Evolutionary conservation across 2,329 filamentous ascomycete genomes (phyloP).

Genomic region (Fusarium sp.): DNA sequence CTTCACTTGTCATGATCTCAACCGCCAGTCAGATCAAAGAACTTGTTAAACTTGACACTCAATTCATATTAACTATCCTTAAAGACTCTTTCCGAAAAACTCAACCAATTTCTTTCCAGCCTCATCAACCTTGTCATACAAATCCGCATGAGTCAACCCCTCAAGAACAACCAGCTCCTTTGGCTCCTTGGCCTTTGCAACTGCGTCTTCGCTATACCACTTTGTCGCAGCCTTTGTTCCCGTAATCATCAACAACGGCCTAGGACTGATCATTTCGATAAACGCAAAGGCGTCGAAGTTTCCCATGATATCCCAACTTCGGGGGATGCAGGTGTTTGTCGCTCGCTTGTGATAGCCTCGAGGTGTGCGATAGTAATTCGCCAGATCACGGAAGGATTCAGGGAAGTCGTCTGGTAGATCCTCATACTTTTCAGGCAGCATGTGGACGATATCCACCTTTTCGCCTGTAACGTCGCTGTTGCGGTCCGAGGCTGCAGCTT

Average conservation of each 20-base stretch:
- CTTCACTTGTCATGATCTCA: not conserved
- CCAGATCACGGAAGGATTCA: not conserved
- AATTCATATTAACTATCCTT: not conserved
- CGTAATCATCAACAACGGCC: not conserved
- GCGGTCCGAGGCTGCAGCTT: not conserved
- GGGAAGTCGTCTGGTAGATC: not conserved
- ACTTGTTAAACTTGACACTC: not conserved
- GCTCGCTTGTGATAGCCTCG: not conserved
- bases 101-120: slow-evolving; percentile 18
- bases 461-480: not conserved
- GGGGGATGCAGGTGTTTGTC: not conserved
- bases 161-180: slow-evolving; percentile 34
- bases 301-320: not conserved
- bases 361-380: not conserved
- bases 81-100: slow-evolving; percentile 24
- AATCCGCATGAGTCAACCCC: slow-evolving; percentile 26
- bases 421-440: not conserved
- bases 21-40: not conserved
- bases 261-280: not conserved
- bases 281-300: slow-evolving; percentile 1
- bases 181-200: slow-evolving; percentile 25
- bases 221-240: not conserved
- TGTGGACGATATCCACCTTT: not conserved
- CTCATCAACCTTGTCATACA: slow-evolving; percentile 33
- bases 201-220: slow-evolving; percentile 18